Percentiles rank a stretch among this genome's conserved stretches.
Conservation (phyloP, 2,329 filamentous ascomycete species). For the Colletotrichum sp. region DNA sequence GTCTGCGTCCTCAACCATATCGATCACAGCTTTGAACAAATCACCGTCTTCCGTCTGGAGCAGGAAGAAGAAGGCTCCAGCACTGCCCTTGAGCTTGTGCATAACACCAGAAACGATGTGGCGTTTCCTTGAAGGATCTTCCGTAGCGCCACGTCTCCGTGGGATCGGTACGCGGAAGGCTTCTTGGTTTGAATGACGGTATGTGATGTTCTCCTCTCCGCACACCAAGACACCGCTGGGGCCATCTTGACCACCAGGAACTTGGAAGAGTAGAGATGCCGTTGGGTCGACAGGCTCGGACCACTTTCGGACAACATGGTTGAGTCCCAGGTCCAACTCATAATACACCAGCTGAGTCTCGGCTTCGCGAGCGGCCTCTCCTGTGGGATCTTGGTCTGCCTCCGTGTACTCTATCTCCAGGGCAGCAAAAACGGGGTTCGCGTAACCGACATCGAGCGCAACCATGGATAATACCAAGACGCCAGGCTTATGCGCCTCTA, state of each 20-base stretch:
- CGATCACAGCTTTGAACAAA: conserved; percentile 93
- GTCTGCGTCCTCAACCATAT: conserved; percentile 83
- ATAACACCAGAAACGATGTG: conserved; percentile 91
- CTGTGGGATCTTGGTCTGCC: conserved; percentile 87
- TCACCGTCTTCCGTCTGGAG: conserved; percentile 98
- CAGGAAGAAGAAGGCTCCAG: conserved; percentile 94
- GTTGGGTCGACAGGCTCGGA: conserved; percentile 90
- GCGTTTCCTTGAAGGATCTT: conserved; percentile 90
- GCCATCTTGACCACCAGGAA: conserved; percentile 91
- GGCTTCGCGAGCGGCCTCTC: conserved; percentile 77
- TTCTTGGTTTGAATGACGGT: conserved; percentile 94
- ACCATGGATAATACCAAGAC: conserved; percentile 88
- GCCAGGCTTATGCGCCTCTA: conserved; percentile 94
- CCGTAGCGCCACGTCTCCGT: conserved; percentile 82
- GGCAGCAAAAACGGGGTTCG: conserved; percentile 95
- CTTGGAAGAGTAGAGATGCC: conserved; percentile 89
- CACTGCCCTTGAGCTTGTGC: conserved; percentile 86
- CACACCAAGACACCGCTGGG: conserved; percentile 96
- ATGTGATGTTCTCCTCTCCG: conserved; percentile 92
- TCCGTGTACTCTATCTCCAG: conserved; percentile 94
- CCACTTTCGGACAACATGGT: conserved; percentile 97
- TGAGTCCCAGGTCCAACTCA: conserved; percentile 93
- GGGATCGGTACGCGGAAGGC: conserved; percentile 90
- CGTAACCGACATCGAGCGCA: conserved; percentile 92
- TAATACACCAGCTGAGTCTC: conserved; percentile 97